Evolutionary conservation across 768 basidiomycete genomes (phyloP), one percentile per base, ranked within the genome.

Genomic region (Kockovaella imperatae): DNA sequence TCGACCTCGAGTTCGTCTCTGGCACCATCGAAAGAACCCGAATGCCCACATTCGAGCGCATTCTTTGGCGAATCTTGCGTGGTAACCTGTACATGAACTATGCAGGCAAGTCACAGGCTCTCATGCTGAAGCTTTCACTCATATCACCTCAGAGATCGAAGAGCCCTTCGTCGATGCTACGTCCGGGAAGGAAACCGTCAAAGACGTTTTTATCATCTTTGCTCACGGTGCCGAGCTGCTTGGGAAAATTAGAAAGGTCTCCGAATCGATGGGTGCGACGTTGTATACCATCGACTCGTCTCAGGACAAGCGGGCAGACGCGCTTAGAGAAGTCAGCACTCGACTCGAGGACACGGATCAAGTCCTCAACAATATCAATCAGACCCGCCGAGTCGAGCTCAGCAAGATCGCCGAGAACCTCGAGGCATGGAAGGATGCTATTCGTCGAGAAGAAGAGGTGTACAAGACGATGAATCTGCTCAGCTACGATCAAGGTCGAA

Each of bases 201-300:
- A 97, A 79, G 90, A 96, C 62, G 95, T 97, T 32, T 99, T 99
- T 76, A 93, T 99, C 74, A 97, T 99, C 67, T 99, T 99, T 61
- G 95, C 95, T 0, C 91, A 99, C 59, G 95, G 95, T 15, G 83
- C 87, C 31, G 82, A 84, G 17, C 76, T 97, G 18, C 80, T 99
- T 24, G 79, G 87, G 54, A 99, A 97, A 78, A 96, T 99, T 66
- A 86, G 91, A 68, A 96, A 90, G 72, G 86, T 99, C 45, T 86
- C 91, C 23, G 93, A 96, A 73, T 93, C 89, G n/a, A 96, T 97
- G 85, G 91, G 95, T 30, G 95, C 84, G 3, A 96, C 89, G 0
- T 75, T 97, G 47, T 97, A 93, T 73, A 88, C 90, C 31, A 95
- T 99, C 67, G 93, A 97, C 69, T 76, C 89, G 30, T 90, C 93